These are phyloP conservation scores for Didymella pomorum DNA, from an alignment of 2,329 filamentous ascomycete species.

Conservation along the genomic window DNA sequence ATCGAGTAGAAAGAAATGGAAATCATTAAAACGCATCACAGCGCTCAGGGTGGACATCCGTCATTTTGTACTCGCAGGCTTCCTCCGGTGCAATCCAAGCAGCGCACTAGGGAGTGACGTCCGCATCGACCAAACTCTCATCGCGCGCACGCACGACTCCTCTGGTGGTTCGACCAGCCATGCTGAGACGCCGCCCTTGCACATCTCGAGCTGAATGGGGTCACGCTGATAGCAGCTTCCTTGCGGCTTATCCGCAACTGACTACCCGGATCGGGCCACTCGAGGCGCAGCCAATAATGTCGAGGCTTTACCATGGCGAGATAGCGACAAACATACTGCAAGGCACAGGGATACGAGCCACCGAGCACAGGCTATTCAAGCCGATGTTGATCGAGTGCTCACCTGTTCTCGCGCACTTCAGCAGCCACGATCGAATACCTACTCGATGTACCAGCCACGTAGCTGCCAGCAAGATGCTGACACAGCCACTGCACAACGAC, in stretches of 20 bases:
- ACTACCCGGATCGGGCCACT: background rate
- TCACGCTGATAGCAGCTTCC: background rate
- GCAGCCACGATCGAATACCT: background rate
- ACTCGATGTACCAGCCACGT: constrained; percentile 3
- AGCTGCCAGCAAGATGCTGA: background rate
- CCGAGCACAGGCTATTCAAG: background rate
- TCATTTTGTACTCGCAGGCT: background rate
- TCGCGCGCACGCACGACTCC: background rate
- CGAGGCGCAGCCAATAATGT: background rate
- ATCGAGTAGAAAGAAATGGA: constrained; percentile 4
- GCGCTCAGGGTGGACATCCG: background rate
- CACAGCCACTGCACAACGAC: constrained; percentile 28
- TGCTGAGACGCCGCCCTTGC: background rate
- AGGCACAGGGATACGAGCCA: background rate
- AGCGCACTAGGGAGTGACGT: background rate
- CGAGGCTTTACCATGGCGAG: background rate
- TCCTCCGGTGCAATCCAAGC: background rate
- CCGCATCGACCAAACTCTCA: background rate
- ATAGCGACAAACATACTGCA: background rate
- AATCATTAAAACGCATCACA: background rate
- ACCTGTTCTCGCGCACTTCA: background rate
- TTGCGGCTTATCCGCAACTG: background rate
- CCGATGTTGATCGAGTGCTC: background rate
- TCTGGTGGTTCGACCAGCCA: background rate
- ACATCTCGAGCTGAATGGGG: background rate